These are phyloP conservation scores for Capsicum chinense DNA, from an alignment of 257 asterid genomes.

Conservation along the genomic window DNA sequence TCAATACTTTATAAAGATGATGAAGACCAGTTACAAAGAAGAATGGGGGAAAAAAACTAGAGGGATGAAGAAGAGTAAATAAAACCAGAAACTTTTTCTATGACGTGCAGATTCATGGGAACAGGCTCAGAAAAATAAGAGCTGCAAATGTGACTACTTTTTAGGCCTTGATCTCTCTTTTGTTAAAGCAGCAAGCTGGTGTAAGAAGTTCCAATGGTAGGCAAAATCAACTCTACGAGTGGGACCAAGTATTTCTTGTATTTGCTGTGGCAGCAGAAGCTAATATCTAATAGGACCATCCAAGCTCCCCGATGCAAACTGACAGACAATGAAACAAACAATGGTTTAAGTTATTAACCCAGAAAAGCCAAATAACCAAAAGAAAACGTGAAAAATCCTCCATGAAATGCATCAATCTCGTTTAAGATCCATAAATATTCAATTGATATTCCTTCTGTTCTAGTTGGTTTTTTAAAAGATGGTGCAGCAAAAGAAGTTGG, in stretches of 20 bases:
- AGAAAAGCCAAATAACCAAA: not conserved
- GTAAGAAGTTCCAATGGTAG: not conserved
- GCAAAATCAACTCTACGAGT: not conserved
- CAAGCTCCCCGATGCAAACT: slow-evolving; percentile 98
- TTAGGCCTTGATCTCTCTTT: not conserved
- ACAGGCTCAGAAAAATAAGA: slow-evolving; percentile 28
- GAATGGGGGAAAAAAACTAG: not conserved
- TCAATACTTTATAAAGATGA: not conserved
- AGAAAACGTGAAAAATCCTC: not conserved
- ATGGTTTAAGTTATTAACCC: not conserved
- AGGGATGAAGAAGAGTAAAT: not conserved
- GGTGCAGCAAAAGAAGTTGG: not conserved
- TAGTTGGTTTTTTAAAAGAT: not conserved
- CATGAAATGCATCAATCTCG: not conserved
- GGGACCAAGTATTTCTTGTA: not conserved
- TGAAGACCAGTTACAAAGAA: not conserved
- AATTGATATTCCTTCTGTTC: not conserved
- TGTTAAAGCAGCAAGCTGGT: not conserved
- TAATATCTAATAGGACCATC: slow-evolving; percentile 91
- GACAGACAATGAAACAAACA: slow-evolving; percentile 36
- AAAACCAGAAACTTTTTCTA: not conserved
- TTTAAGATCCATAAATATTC: not conserved
- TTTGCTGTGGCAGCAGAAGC: slow-evolving; percentile 16
- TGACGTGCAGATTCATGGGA: slow-evolving; percentile 5
- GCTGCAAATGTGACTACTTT: slow-evolving; percentile 30